Evolutionary conservation across 441 rosid genomes (phyloP).

Genomic region (Metrosideros polymorpha): DNA sequence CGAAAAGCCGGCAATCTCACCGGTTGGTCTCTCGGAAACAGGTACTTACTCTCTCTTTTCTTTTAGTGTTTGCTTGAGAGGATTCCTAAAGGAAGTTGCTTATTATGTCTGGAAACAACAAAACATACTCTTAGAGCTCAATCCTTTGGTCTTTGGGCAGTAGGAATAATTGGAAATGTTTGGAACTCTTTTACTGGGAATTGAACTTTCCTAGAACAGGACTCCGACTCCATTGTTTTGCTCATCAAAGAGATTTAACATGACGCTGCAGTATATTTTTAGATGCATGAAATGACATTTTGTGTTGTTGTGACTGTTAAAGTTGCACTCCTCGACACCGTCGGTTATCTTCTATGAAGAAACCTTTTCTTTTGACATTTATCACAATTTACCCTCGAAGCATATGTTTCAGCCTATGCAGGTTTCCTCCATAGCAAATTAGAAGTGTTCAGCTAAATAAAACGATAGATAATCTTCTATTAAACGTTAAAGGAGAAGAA

Average conservation of each 20-base stretch:
- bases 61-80: neutral
- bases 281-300: neutral
- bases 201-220: neutral
- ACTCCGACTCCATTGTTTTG: neutral
- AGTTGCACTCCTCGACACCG: neutral
- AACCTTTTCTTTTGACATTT: neutral
- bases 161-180: neutral
- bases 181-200: neutral
- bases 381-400: too few relatives aligned
- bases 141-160: neutral
- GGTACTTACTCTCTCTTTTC: neutral
- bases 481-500: neutral
- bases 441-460: too few relatives aligned
- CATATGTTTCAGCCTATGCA: too few relatives aligned
- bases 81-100: neutral
- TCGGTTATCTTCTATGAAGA: too few relatives aligned
- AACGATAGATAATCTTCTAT: neutral
- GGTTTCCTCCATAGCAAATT: too few relatives aligned
- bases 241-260: neutral
- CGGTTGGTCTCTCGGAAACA: neutral
- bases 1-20: neutral
- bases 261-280: neutral
- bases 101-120: neutral
- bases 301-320: neutral
- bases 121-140: neutral